phyloP scores from a whole-genome alignment of 1,139 yeast genomes.

The Saccharomyces hybrid region DNA sequence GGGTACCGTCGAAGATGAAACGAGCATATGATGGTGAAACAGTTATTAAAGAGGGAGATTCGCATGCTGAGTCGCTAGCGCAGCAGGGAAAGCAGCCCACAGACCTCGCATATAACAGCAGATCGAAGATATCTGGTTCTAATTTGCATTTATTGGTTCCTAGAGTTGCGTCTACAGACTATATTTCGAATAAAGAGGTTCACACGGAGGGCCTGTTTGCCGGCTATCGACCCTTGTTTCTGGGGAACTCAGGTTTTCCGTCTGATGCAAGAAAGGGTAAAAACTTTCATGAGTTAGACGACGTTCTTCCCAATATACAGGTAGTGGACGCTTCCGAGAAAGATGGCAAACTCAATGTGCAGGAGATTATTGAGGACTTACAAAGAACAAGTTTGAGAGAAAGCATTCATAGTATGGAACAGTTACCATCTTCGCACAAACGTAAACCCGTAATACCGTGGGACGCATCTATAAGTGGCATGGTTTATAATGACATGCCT shows the following conservation, averaged over 20 bases:
- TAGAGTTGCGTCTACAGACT: constrained; percentile 26
- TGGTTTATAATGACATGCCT: constrained; percentile 27
- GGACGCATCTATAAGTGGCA: constrained; percentile 33
- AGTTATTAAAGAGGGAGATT: not conserved
- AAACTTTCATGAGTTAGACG: not conserved
- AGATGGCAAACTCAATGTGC: not conserved
- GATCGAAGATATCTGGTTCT: not conserved
- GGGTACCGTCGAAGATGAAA: not conserved
- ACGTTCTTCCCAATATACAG: constrained; percentile 1
- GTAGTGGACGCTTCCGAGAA: not conserved
- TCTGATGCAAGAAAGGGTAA: not conserved
- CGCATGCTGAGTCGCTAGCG: not conserved
- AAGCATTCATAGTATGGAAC: constrained; percentile 9
- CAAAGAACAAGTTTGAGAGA: not conserved
- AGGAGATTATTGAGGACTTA: constrained; percentile 1
- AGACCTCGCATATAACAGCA: not conserved
- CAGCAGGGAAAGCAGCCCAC: not conserved
- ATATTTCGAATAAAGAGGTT: constrained; percentile 22
- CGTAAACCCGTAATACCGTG: constrained; percentile 28
- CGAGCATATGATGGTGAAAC: not conserved
- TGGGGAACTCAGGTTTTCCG: constrained; percentile 23
- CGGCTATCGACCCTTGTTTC: constrained; percentile 31
- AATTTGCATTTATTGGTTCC: constrained; percentile 19
- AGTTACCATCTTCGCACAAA: not conserved
- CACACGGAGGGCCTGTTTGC: constrained; percentile 33